phyloP scores from a whole-genome alignment of 345 rosid genomes.

The Trapa bicornis region DNA sequence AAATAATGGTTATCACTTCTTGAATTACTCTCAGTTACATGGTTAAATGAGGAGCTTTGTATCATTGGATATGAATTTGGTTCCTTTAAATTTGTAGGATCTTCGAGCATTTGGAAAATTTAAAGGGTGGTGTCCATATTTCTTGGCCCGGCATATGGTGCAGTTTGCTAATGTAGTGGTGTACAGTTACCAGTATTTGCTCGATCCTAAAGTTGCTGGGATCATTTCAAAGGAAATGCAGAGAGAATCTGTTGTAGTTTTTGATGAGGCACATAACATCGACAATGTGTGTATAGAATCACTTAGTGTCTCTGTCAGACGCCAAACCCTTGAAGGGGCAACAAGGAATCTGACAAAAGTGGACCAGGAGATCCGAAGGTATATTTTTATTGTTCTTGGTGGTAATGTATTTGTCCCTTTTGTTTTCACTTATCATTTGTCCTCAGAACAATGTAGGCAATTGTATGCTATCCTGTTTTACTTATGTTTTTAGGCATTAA shows the following conservation, averaged over 20 bases:
- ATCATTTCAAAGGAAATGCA: conserved; percentile 96
- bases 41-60: neutral
- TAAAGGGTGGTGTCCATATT: conserved; percentile 91
- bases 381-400: conserved; percentile 9
- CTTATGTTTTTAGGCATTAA: neutral
- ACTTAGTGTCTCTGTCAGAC: conserved; percentile 86
- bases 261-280: conserved; percentile 97
- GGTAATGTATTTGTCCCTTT: too few species aligned
- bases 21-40: neutral
- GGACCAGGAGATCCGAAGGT: conserved; percentile 79
- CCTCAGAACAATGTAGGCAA: neutral
- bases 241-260: conserved; percentile 85
- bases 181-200: conserved; percentile 91
- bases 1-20: neutral
- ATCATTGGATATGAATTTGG: conserved; percentile 1
- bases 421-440: neutral
- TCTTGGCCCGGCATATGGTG: conserved; percentile 87
- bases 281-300: conserved; percentile 98
- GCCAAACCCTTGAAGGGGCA: conserved; percentile 91
- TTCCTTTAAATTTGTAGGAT: conserved; percentile 34
- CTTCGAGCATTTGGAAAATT: conserved; percentile 72
- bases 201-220: conserved; percentile 97
- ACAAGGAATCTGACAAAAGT: conserved; percentile 68
- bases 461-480: neutral
- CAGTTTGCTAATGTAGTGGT: conserved; percentile 88